These are phyloP conservation scores for Populus alba DNA, from an alignment of 345 rosid genomes.

Conservation along the genomic window DNA sequence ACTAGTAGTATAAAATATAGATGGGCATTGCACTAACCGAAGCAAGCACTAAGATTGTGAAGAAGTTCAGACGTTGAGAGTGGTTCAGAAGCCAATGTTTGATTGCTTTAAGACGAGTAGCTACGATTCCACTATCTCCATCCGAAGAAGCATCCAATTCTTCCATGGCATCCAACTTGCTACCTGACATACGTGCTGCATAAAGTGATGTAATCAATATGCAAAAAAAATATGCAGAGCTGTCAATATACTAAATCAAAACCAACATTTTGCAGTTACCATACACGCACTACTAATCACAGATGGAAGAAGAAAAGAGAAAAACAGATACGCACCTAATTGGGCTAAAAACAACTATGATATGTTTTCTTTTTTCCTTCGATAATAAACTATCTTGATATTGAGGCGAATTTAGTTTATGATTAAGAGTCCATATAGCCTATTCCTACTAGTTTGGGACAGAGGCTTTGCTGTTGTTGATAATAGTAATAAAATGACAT, in stretches of 20 bases:
- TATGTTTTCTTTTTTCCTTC: neutral
- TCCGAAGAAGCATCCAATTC: constrained; percentile 61
- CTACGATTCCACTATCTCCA: constrained; percentile 62
- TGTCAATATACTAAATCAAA: neutral
- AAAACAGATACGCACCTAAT: neutral
- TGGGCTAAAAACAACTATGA: too few species aligned
- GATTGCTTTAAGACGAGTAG: constrained; percentile 41
- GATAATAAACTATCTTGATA: neutral
- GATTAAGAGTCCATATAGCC: too few species aligned
- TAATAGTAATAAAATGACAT: neutral
- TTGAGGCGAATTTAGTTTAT: neutral
- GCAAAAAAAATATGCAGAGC: neutral
- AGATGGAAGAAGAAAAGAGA: neutral
- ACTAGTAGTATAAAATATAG: neutral
- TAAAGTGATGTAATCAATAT: neutral
- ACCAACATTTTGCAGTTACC: neutral
- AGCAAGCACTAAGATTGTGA: constrained; percentile 88
- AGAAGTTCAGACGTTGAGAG: constrained; percentile 80
- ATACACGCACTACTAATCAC: neutral
- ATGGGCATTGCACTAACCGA: constrained; percentile 56
- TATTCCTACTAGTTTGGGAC: neutral
- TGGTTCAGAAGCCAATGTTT: constrained; percentile 70
- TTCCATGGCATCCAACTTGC: constrained; percentile 58
- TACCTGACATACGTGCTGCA: constrained; percentile 77
- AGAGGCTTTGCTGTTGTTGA: neutral